phyloP scores from a whole-genome alignment of 1,284 basidiomycete genomes.

The Leucoagaricus sp. region DNA sequence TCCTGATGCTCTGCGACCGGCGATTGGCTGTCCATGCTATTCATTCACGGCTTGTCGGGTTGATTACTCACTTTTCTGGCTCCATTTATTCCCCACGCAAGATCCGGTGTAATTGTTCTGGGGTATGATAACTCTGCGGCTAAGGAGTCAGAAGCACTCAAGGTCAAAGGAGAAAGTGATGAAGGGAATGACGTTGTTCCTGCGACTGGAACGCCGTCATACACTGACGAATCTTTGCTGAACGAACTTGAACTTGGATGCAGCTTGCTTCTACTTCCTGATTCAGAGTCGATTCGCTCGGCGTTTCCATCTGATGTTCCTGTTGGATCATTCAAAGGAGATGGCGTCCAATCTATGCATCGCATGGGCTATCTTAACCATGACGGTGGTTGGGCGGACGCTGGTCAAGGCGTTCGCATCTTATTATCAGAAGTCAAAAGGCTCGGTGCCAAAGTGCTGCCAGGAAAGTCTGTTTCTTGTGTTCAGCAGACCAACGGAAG shows the following conservation, averaged over 20 bases:
- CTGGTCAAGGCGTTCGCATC: slow-evolving; percentile 63
- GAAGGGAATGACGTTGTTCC: background rate
- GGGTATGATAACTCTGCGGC: slow-evolving; percentile 25
- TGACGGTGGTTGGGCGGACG: slow-evolving; percentile 86
- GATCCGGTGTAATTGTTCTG: slow-evolving; percentile 65
- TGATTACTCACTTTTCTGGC: background rate
- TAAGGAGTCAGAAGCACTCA: slow-evolving; percentile 19
- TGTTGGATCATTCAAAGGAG: slow-evolving; percentile 34
- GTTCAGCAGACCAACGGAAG: slow-evolving; percentile 19
- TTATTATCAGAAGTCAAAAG: slow-evolving; percentile 58
- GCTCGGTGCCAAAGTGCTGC: slow-evolving; percentile 63
- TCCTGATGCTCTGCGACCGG: background rate
- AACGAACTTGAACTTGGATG: slow-evolving; percentile 63
- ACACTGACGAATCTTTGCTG: slow-evolving; percentile 49
- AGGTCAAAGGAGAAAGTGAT: background rate
- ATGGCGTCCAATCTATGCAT: background rate
- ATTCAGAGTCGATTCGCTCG: slow-evolving; percentile 39
- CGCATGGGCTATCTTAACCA: slow-evolving; percentile 67
- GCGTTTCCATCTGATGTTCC: slow-evolving; percentile 45
- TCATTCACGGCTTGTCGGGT: slow-evolving; percentile 2
- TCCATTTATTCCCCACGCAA: slow-evolving; percentile 26
- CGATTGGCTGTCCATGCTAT: background rate
- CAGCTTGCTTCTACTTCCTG: slow-evolving; percentile 41
- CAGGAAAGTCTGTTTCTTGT: slow-evolving; percentile 51
- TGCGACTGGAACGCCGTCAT: slow-evolving; percentile 22